Evolutionary conservation across 345 rosid genomes (phyloP).

Genomic region (Gossypium sturtianum): DNA sequence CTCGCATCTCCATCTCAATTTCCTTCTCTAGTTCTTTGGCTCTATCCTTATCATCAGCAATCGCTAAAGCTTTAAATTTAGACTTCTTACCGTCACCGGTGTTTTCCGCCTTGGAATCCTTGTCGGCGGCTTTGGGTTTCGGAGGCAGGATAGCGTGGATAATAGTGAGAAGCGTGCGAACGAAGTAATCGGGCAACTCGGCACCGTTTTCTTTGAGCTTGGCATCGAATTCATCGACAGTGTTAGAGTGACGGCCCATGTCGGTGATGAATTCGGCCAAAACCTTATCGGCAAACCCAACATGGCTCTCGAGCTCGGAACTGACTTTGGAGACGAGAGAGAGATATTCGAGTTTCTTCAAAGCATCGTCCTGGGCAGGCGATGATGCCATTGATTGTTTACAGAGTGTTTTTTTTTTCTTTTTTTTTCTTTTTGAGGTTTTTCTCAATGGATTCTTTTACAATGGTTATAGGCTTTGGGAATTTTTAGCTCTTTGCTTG

Average conservation of each 20-base stretch:
- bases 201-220: slow-evolving; percentile 69
- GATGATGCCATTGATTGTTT: background rate
- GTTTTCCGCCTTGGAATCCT: slow-evolving; percentile 22
- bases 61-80: slow-evolving; percentile 57
- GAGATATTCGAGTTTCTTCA: slow-evolving; percentile 31
- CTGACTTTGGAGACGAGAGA: slow-evolving; percentile 80
- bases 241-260: slow-evolving; percentile 46
- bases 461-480: too few relatives aligned
- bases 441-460: background rate
- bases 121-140: slow-evolving; percentile 30
- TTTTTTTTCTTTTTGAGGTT: too few relatives aligned
- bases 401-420: background rate
- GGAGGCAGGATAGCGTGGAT: slow-evolving; percentile 87
- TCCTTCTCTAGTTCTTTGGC: slow-evolving; percentile 72
- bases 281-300: slow-evolving; percentile 55
- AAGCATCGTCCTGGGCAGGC: slow-evolving; percentile 24
- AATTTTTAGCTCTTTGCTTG: too few relatives aligned
- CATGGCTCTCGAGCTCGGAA: slow-evolving; percentile 69
- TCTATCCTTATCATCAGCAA: slow-evolving; percentile 55
- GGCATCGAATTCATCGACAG: slow-evolving; percentile 66
- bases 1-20: slow-evolving; percentile 29
- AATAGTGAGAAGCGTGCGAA: slow-evolving; percentile 61
- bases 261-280: slow-evolving; percentile 78
- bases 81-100: slow-evolving; percentile 36
- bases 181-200: slow-evolving; percentile 89